These are phyloP conservation scores for Paramyrothecium roridum DNA, from an alignment of 2,329 filamentous ascomycete species.

Conservation along the genomic window DNA sequence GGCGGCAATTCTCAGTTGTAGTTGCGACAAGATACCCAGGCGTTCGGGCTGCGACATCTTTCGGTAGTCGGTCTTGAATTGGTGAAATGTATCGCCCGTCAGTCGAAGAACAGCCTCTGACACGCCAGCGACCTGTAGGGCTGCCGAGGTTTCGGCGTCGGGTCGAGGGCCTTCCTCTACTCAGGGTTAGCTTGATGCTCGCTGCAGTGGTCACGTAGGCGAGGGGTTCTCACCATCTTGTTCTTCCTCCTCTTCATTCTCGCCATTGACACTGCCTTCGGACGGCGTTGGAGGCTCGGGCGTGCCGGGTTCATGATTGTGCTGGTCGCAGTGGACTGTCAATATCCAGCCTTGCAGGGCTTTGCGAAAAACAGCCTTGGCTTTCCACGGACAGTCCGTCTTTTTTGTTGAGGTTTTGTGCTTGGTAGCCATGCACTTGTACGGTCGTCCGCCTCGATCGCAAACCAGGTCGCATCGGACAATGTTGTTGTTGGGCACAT, in stretches of 20 bases:
- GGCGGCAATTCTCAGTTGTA: constrained; percentile 39
- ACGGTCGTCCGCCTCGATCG: constrained; percentile 39
- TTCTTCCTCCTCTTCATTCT: constrained; percentile 21
- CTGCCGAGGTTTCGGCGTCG: constrained; percentile 32
- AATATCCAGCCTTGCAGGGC: constrained; percentile 40
- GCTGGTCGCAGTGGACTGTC: constrained; percentile 39
- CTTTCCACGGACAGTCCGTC: constrained; percentile 43
- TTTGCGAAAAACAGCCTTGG: constrained; percentile 41
- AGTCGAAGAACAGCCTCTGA: constrained; percentile 33
- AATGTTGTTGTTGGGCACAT: constrained; percentile 38
- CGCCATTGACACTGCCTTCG: constrained; percentile 28
- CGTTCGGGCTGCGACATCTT: constrained; percentile 38
- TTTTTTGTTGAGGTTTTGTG: constrained; percentile 44
- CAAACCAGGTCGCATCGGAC: constrained; percentile 43
- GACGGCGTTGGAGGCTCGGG: constrained; percentile 37
- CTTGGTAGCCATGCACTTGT: constrained; percentile 40
- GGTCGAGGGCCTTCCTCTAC: constrained; percentile 23
- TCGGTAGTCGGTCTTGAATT: constrained; percentile 40
- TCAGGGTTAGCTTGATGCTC: neutral
- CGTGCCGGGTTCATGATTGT: constrained; percentile 41
- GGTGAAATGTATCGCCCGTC: constrained; percentile 40
- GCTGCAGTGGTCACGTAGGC: neutral
- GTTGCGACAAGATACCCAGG: constrained; percentile 32
- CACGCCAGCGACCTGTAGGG: constrained; percentile 36
- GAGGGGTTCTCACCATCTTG: constrained; percentile 15